Evolutionary conservation across 2,329 filamentous ascomycete genomes (phyloP).

Genomic region (Aspergillus sp.): DNA sequence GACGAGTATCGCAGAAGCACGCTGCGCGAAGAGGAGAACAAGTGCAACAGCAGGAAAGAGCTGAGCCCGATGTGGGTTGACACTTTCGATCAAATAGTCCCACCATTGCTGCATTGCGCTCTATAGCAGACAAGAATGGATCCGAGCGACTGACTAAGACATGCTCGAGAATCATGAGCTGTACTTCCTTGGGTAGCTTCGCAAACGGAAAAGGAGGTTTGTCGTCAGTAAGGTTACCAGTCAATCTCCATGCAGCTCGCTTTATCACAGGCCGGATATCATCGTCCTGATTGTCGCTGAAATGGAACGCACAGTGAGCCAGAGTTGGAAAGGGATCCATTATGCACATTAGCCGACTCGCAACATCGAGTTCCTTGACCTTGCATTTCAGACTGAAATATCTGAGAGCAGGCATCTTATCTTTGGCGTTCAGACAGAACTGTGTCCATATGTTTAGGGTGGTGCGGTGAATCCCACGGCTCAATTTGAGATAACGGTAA

Average conservation of each 20-base stretch:
- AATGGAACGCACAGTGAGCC: conserved; percentile 21
- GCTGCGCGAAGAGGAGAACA: conserved; percentile 20
- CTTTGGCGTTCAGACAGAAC: conserved; percentile 18
- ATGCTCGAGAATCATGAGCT: conserved; percentile 24
- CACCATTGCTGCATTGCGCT: conserved; percentile 11
- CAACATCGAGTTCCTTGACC: conserved; percentile 20
- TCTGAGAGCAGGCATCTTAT: conserved; percentile 18
- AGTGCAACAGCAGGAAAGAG: conserved; percentile 23
- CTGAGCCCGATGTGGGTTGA: conserved; percentile 1
- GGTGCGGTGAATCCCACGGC: conserved; percentile 13
- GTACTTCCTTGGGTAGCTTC: conserved; percentile 27
- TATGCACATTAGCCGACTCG: conserved; percentile 12
- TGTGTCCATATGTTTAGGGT: conserved; percentile 17
- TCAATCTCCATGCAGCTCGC: conserved; percentile 18
- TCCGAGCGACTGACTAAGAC: conserved; percentile 17
- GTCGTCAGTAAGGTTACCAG: conserved; percentile 7
- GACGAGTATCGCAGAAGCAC: conserved; percentile 24
- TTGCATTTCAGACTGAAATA: conserved; percentile 25
- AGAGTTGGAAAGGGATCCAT: conserved; percentile 25
- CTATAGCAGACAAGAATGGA: conserved; percentile 12
- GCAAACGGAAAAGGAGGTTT: conserved; percentile 21
- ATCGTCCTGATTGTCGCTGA: conserved; percentile 15
- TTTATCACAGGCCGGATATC: conserved; percentile 17
- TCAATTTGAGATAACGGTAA: conserved; percentile 18
- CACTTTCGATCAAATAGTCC: conserved; percentile 17